Conservation (phyloP, 2,329 filamentous ascomycete species). For the Fusarium denticulatum region DNA sequence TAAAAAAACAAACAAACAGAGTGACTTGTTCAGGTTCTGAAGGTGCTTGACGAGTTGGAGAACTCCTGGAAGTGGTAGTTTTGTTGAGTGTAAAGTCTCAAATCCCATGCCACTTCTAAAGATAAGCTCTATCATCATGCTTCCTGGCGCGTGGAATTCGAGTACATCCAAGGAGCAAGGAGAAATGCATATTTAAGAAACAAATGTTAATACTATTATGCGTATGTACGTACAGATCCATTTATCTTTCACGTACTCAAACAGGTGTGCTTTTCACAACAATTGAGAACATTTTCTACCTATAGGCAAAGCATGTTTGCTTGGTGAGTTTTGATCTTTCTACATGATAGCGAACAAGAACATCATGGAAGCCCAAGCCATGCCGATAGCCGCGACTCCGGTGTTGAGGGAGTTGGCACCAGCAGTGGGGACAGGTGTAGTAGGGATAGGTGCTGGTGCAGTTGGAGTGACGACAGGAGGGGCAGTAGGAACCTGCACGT, state of each 20-base stretch:
- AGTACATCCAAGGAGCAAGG: rapidly evolving
- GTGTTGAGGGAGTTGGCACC: background rate
- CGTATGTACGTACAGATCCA: background rate
- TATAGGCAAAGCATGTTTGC: too few relatives aligned
- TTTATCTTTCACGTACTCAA: background rate
- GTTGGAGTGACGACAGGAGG: background rate
- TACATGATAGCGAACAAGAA: conserved; percentile 9
- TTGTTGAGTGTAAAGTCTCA: background rate
- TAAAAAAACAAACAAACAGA: background rate
- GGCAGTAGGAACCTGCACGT: background rate
- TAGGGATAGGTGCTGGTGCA: background rate
- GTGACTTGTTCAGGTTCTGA: rapidly evolving
- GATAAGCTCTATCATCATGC: background rate
- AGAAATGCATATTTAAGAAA: rapidly evolving
- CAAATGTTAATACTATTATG: background rate
- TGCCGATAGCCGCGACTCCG: background rate
- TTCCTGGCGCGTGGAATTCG: too few relatives aligned
- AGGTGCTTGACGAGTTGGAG: background rate
- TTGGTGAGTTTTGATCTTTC: background rate
- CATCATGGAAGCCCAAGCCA: background rate
- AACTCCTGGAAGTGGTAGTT: too few relatives aligned
- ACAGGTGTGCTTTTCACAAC: too few relatives aligned
- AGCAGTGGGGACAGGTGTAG: conserved; percentile 18
- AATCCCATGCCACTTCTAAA: background rate
- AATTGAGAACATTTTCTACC: too few relatives aligned